Conservation (phyloP, 2,329 filamentous ascomycete species). For the Emergomyces orientalis region DNA sequence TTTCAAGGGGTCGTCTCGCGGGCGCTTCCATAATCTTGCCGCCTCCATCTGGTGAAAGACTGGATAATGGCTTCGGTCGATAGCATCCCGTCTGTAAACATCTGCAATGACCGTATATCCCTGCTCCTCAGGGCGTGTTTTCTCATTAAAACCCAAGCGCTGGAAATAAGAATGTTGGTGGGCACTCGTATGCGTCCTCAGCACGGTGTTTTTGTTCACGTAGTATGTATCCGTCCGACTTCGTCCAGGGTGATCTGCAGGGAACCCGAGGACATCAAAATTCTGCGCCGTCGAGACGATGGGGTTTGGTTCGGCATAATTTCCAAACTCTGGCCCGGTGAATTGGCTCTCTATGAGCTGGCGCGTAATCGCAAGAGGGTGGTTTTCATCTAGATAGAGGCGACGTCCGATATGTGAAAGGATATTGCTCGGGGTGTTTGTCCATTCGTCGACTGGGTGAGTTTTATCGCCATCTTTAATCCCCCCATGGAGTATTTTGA, state of each 20-base stretch:
- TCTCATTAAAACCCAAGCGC: constrained; percentile 45
- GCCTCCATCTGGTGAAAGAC: constrained; percentile 99
- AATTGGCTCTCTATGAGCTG: constrained; percentile 89
- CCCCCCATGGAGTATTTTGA: constrained; percentile 9
- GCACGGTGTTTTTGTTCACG: constrained; percentile 69
- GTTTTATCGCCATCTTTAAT: constrained; percentile 42
- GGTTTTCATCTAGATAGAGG: constrained; percentile 83
- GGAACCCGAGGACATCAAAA: constrained; percentile 94
- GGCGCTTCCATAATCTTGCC: constrained; percentile 76
- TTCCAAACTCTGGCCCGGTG: constrained; percentile 59
- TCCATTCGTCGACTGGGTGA: constrained; percentile 69
- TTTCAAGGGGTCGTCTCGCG: constrained; percentile 24
- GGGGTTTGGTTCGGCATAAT: constrained; percentile 70
- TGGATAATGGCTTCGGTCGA: constrained; percentile 91
- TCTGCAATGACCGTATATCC: constrained; percentile 90
- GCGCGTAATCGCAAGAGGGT: constrained; percentile 83
- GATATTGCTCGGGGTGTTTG: constrained; percentile 71
- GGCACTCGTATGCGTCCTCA: constrained; percentile 89
- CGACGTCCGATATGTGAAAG: constrained; percentile 62
- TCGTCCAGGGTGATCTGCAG: constrained; percentile 76
- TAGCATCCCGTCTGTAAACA: constrained; percentile 88
- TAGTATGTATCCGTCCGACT: constrained; percentile 92
- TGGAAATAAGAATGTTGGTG: constrained; percentile 80
- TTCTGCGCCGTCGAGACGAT: constrained; percentile 80
- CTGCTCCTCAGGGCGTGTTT: constrained; percentile 34